Percentiles rank a stretch among this genome's conserved stretches.
These are phyloP conservation scores for Botrytis cinerea DNA, from an alignment of 2,329 filamentous ascomycete genomes.

Conservation along the genomic window DNA sequence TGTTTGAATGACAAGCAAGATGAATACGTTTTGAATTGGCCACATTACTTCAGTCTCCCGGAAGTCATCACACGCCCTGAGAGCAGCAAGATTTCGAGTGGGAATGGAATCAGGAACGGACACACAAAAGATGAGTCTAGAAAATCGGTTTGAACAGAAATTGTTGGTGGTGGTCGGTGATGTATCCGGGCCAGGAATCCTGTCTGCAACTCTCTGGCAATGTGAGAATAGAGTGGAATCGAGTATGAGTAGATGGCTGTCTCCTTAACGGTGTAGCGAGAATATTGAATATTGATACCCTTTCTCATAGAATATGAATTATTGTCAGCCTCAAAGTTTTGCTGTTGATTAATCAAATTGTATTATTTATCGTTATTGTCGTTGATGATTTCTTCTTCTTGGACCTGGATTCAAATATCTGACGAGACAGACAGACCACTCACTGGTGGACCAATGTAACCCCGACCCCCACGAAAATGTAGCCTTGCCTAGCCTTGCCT, in stretches of 20 bases:
- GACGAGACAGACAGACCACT: neutral
- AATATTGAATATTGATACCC: constrained; percentile 20
- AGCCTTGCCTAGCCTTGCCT: neutral
- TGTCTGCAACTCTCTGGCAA: neutral
- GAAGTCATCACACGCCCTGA: constrained; percentile 37
- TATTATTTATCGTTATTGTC: neutral
- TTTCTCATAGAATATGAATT: constrained; percentile 7
- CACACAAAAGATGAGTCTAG: constrained; percentile 30
- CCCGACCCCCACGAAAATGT: neutral
- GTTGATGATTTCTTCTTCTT: neutral
- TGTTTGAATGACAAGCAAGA: constrained; percentile 67
- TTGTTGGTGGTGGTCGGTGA: neutral
- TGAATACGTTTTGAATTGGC: constrained; percentile 66
- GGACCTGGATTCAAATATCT: neutral
- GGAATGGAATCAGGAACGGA: constrained; percentile 28
- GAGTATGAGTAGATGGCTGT: neutral
- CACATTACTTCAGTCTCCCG: constrained; percentile 51
- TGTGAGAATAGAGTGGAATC: neutral
- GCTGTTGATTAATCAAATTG: neutral
- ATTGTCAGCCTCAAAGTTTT: neutral
- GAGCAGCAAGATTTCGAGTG: constrained; percentile 25
- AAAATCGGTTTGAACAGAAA: constrained; percentile 31
- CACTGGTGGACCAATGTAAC: neutral
- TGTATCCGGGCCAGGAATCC: neutral
- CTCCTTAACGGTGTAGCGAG: neutral